Percentiles rank a stretch among this genome's conserved stretches.
Evolutionary conservation across 495 filamentous ascomycete species (phyloP).

Genomic region (Echria macrotheca): DNA sequence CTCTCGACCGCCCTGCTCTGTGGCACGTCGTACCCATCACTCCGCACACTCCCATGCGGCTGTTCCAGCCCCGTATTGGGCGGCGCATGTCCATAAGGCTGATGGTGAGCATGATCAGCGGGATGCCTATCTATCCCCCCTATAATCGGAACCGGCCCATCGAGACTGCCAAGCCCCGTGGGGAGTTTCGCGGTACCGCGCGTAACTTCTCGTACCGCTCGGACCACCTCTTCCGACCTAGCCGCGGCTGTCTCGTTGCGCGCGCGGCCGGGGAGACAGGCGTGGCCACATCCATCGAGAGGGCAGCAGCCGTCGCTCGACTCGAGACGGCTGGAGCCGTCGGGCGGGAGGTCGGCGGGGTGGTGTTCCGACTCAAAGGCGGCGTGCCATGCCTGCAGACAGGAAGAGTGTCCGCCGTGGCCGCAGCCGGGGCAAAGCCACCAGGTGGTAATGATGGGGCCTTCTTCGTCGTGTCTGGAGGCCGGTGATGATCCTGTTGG

Average conservation of each 20-base stretch:
- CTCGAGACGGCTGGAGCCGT: conserved; percentile 30
- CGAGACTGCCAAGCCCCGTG: conserved; percentile 2
- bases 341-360: conserved; percentile 7
- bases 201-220: conserved; percentile 36
- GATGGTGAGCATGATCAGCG: neutral
- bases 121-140: conserved; percentile 6
- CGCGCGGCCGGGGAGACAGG: conserved; percentile 61
- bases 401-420: conserved; percentile 68
- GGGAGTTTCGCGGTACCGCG: conserved; percentile 18
- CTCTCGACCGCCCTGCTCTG: conserved; percentile 52
- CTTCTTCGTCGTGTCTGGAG: conserved; percentile 2
- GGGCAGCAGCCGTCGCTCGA: conserved; percentile 68
- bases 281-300: conserved; percentile 65
- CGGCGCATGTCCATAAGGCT: too few relatives aligned
- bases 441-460: conserved; percentile 46
- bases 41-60: conserved; percentile 13
- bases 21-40: conserved; percentile 37
- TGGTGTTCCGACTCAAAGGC: conserved; percentile 17
- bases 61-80: neutral
- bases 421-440: conserved; percentile 69
- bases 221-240: conserved; percentile 38
- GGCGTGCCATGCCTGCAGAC: conserved; percentile 60
- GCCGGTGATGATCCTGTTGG: neutral
- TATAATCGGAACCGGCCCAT: neutral
- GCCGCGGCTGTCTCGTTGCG: conserved; percentile 41